Evolutionary conservation across 768 basidiomycete genomes (phyloP).

Genomic region (Auricularia auricula-judae): DNA sequence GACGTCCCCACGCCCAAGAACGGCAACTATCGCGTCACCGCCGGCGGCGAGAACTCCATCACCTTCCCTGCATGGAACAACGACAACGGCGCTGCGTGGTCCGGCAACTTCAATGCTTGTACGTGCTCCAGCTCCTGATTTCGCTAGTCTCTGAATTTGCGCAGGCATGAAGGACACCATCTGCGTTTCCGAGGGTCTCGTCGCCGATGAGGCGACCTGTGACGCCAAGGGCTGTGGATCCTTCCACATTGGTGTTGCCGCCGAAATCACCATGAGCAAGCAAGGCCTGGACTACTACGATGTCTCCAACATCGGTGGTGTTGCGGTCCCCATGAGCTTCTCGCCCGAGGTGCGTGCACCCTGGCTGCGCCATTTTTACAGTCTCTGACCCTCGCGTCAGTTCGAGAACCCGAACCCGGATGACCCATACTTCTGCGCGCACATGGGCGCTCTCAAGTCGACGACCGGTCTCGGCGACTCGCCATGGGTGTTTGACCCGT

Average conservation of each 20-base stretch:
- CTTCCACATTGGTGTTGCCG: background rate
- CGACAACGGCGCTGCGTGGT: conserved; percentile 5
- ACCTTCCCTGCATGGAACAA: conserved; percentile 2
- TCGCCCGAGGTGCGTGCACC: background rate
- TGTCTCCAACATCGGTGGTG: conserved; percentile 7
- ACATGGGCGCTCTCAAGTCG: background rate
- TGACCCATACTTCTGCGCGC: conserved; percentile 6
- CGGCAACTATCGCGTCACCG: conserved; percentile 5
- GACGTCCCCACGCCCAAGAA: conserved; percentile 3
- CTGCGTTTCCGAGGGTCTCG: background rate
- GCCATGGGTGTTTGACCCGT: conserved; percentile 1
- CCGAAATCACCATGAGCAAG: conserved; percentile 4
- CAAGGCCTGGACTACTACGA: conserved; percentile 5
- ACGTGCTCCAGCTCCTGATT: no score
- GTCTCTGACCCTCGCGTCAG: no score
- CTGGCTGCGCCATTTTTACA: no score
- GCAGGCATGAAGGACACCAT: conserved; percentile 1
- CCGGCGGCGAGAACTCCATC: conserved; percentile 2
- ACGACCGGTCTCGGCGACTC: background rate
- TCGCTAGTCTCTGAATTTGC: no score
- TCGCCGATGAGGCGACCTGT: conserved; percentile 2
- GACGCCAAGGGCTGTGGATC: conserved; percentile 5
- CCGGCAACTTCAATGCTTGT: conserved; percentile 6
- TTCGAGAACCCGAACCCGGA: background rate
- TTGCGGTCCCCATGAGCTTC: conserved; percentile 5